A percentile compares a stretch with the other conserved stretches of the same genome.
Evolutionary conservation across 2,329 filamentous ascomycete species (phyloP).

Genomic region (Calonectria pseudoturangicola): DNA sequence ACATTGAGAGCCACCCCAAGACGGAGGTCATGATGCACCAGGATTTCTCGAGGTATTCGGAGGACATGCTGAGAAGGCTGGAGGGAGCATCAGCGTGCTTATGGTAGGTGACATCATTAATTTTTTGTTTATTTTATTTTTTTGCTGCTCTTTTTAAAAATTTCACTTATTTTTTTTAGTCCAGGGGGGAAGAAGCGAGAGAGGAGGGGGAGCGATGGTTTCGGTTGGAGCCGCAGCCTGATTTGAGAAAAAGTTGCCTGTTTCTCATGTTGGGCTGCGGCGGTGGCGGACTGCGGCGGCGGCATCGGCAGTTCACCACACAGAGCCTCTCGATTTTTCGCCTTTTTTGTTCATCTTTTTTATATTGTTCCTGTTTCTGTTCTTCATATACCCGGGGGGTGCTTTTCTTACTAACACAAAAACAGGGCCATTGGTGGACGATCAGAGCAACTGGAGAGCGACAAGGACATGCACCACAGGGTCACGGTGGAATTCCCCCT

Average conservation of each 20-base stretch:
- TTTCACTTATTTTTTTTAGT: constrained; percentile 18
- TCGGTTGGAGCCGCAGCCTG: constrained; percentile 15
- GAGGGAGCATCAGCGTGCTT: constrained; percentile 77
- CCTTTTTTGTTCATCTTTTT: background rate
- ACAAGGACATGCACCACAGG: constrained; percentile 65
- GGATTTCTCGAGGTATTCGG: constrained; percentile 72
- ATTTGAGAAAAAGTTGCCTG: background rate
- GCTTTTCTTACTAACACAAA: background rate
- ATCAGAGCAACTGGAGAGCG: constrained; percentile 68
- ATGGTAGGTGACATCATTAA: constrained; percentile 69
- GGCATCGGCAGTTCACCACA: background rate
- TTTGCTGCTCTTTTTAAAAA: constrained; percentile 7
- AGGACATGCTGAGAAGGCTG: constrained; percentile 57
- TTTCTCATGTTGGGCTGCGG: constrained; percentile 2
- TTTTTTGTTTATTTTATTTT: background rate
- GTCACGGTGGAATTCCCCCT: constrained; percentile 78
- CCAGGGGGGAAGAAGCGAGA: background rate
- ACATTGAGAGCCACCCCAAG: constrained; percentile 67
- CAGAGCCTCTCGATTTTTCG: background rate
- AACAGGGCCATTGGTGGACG: constrained; percentile 63
- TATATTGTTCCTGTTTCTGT: background rate
- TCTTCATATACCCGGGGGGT: background rate
- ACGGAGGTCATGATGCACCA: constrained; percentile 68
- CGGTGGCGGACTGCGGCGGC: no score
- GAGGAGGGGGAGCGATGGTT: no score